Conservation (phyloP, 2,329 filamentous ascomycete species). For the Tolypocladium pustulatum region DNA sequence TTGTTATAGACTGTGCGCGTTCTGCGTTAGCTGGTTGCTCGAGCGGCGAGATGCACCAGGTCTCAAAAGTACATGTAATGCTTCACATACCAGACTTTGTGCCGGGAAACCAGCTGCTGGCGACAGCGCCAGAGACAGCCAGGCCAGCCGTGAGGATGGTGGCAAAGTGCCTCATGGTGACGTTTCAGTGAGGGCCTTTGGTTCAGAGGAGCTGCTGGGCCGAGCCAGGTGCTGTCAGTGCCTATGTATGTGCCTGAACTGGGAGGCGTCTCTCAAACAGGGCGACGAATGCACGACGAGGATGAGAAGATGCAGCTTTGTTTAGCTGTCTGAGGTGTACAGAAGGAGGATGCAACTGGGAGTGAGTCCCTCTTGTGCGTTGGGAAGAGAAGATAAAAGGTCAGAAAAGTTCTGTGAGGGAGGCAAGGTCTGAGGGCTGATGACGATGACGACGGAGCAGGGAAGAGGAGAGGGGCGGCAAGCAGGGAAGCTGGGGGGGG, state of each 20-base stretch:
- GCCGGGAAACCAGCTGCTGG: slow-evolving; percentile 70
- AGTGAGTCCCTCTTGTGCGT: background rate
- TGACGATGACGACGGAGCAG: background rate
- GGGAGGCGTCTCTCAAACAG: background rate
- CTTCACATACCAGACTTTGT: slow-evolving; percentile 60
- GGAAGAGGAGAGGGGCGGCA: background rate
- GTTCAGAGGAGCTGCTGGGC: background rate
- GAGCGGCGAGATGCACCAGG: background rate
- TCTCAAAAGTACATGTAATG: background rate
- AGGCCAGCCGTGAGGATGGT: slow-evolving; percentile 62
- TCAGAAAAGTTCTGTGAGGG: background rate
- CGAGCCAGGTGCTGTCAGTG: background rate
- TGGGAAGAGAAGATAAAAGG: background rate
- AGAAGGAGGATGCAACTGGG: background rate
- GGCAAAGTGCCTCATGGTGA: slow-evolving; percentile 66
- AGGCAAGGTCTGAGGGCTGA: background rate
- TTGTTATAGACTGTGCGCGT: slow-evolving; percentile 74
- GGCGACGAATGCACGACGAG: background rate
- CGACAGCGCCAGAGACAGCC: slow-evolving; percentile 57
- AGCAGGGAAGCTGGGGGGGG: background rate
- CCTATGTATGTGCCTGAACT: background rate
- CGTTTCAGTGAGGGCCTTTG: background rate
- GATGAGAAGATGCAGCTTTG: background rate
- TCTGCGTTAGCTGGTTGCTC: background rate
- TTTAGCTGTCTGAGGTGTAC: background rate